Conservation (phyloP, 2,329 filamentous ascomycete species). For the Paracorniculantispora psalliotae region DNA sequence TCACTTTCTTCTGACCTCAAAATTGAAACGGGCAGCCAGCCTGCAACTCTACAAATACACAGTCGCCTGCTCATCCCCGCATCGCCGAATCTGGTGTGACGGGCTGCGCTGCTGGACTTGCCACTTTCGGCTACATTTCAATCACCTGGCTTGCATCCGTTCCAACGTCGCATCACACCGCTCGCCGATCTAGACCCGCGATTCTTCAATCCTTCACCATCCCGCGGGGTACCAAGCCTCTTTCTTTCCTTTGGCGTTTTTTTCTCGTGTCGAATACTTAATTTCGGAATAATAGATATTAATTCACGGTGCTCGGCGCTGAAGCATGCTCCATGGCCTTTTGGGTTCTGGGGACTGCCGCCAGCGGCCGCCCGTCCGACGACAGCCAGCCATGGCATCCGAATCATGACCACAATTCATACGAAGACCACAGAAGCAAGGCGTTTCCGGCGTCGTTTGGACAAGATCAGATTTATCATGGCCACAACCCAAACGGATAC, state of each 20-base stretch:
- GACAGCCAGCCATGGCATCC: neutral
- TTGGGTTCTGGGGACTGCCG: slow-evolving; percentile 33
- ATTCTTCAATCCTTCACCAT: neutral
- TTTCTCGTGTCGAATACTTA: neutral
- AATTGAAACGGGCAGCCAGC: neutral
- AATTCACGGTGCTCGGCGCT: slow-evolving; percentile 6
- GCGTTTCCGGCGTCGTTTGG: neutral
- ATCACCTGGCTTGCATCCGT: slow-evolving; percentile 1
- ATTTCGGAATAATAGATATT: neutral
- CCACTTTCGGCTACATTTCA: neutral
- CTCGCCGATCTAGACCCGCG: slow-evolving; percentile 1
- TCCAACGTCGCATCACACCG: slow-evolving; percentile 9
- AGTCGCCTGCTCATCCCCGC: neutral
- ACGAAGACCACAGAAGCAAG: neutral
- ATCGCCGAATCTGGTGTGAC: slow-evolving; percentile 3
- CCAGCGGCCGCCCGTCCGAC: slow-evolving; percentile 6
- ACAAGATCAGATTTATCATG: slow-evolving; percentile 11
- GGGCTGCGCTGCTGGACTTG: neutral
- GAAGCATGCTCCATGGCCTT: slow-evolving; percentile 37
- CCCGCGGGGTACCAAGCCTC: neutral
- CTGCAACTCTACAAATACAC: neutral
- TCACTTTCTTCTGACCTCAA: neutral
- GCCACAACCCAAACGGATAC: slow-evolving; percentile 12
- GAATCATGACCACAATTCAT: neutral
- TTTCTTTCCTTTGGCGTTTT: neutral